Evolutionary conservation across 108 stramenopile species (phyloP), one percentile per base, ranked within the genome.

Genomic region (Parietichytrium sp.): DNA sequence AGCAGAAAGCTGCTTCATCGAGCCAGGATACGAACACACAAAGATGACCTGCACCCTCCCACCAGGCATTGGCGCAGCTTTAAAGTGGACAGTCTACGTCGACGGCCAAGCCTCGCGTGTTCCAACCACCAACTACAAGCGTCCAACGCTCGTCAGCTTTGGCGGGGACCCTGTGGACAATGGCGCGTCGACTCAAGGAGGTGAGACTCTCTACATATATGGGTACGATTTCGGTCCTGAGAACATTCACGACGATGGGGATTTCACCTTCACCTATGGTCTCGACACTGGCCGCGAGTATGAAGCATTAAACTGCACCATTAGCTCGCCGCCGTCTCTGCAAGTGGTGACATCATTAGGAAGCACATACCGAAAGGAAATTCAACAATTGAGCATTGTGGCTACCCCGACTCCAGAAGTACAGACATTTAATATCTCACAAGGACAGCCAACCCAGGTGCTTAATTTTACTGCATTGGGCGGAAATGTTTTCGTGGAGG

Each of bases 31-130:
- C 20, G 1, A 29, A 13, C 72, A 82, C 61, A 78, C 13, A 15
- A 79, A 29, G 38, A 80, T 82, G 8, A 0, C 3, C 0, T 84
- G 83, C 54, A 15, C 25, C 30, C 54, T 78, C 6, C 77, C 79
- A 4, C 79, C 83, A 16, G 83, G 83, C 4, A 12, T 78, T 13
- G 83, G 83, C 20, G 13, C 42, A 0, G 79, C 54, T 15, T 79
- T 78, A 23, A 29, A 48, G 49, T 82, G 82, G 82, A 82, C 82
- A 0, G 82, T 82, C 16, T 4, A 16, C 49, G 82, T 82, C 2
- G 82, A 78, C 29, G 61, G 55, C n/a, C 82, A 82, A 33, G 79
- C 25, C 20, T 82, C 82, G 8, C n/a, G 26, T 20, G 55, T 80
- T 26, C 72, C 82, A 3, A 80, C 81, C 4, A 72, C 81, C 29